Conservation (phyloP, 1,284 basidiomycete species). For the Ceratobasidium sp. region DNA sequence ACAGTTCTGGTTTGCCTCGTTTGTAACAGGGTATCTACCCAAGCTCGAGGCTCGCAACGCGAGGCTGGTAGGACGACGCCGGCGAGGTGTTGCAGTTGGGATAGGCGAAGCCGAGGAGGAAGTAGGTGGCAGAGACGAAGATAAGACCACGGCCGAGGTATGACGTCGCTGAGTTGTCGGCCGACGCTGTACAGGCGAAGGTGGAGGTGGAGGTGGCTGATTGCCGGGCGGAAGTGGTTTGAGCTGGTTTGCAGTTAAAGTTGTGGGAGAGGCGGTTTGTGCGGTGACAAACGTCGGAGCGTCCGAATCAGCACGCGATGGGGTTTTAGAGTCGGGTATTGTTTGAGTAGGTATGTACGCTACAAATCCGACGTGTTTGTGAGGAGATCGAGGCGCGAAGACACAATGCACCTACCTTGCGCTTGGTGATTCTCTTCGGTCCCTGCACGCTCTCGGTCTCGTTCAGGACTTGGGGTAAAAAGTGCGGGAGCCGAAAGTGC, state of each 20-base stretch:
- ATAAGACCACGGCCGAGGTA: constrained; percentile 17
- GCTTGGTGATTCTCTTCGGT: too few species aligned
- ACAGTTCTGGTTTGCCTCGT: too few species aligned
- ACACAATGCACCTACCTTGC: background rate
- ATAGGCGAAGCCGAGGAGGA: constrained; percentile 3
- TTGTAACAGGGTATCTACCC: constrained; percentile 15
- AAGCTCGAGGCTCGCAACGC: constrained; percentile 29
- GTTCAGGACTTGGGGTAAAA: background rate
- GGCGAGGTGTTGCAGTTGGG: background rate
- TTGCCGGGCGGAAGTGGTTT: too few species aligned
- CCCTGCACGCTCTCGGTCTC: too few species aligned
- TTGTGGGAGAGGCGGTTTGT: too few species aligned
- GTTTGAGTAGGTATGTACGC: too few species aligned
- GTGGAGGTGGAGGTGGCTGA: too few species aligned
- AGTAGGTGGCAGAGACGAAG: background rate
- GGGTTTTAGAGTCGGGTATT: too few species aligned
- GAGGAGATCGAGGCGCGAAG: background rate
- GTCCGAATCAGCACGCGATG: too few species aligned
- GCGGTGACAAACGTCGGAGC: constrained; percentile 3
- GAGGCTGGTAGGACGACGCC: constrained; percentile 18
- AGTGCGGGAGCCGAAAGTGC: background rate
- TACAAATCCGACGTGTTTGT: too few species aligned
- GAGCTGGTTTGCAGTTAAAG: too few species aligned
- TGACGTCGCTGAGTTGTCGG: background rate
- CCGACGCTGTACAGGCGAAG: too few species aligned